Base-by-base conservation (phyloP, 352 stramenopile species). In the Aphanomyces cochlioides region DNA sequence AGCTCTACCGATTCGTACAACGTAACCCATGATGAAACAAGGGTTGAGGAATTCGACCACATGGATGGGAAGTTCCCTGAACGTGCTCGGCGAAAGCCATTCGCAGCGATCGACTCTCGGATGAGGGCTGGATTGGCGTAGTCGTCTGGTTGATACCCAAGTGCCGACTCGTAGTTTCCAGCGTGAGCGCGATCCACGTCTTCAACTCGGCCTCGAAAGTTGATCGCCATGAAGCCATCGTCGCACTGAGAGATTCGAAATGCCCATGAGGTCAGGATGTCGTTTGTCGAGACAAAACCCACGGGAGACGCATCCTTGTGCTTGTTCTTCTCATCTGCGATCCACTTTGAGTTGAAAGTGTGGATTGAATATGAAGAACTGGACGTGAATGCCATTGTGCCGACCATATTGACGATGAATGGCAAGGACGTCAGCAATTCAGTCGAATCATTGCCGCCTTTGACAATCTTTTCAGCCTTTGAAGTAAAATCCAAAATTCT, bases 221-320 rank as follows among this genome's bases (percentile, higher is more conserved):
- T 58, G 50, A 58, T 58, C 15, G 19, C 50, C 15, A 58, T 58
- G 7, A 58, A 58, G 50, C 21, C 21, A 58, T 4, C 17, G 10
- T 50, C 17, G 43, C 10, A 12, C 10, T n/a, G 10, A 12, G 17
- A n/a, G 10, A n/a, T 50, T 12, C 10, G 10, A 50, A 50, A 50
- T 12, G 17, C 10, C 43, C 43, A 50, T n/a, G 43, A 50, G 1
- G 43, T 50, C 10, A 50, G 10, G 43, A 50, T n/a, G 43, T 50
- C 43, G 43, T 50, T 50, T 12, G 43, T 50, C 43, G 43, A 50
- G 43, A 50, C 10, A 50, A n/a, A 50, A 12, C 10, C 10, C 1
- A 50, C 43, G 10, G 10, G 10, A 50, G 10, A n/a, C 43, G 43
- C 43, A 50, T 12, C 10, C 43, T 12, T 50, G 10, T 50, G 10